These are phyloP conservation scores for Metschnikowia cubensis DNA, from an alignment of 805 yeast species.

Conservation along the genomic window DNA sequence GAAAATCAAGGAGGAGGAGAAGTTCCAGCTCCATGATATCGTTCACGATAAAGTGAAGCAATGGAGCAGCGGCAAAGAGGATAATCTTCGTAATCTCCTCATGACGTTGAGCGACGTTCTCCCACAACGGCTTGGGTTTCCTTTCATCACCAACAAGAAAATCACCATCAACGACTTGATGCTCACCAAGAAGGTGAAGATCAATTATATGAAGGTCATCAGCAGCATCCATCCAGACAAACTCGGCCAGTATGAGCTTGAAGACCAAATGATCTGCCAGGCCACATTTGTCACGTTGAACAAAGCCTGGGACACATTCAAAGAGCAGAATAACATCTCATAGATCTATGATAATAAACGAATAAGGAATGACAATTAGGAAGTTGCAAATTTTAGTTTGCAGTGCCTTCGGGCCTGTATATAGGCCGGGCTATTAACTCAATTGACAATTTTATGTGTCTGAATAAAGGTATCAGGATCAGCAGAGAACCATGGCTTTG, in stretches of 20 bases:
- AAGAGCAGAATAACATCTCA: constrained; percentile 18
- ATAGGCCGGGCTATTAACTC: no score
- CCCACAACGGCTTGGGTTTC: constrained; percentile 35
- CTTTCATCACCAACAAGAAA: constrained; percentile 38
- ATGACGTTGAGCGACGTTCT: constrained; percentile 64
- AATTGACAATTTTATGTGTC: no score
- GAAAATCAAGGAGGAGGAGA: constrained; percentile 20
- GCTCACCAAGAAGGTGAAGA: constrained; percentile 83
- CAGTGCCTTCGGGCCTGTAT: no score
- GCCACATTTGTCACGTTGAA: constrained; percentile 79
- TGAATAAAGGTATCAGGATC: no score
- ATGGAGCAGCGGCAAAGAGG: constrained; percentile 78
- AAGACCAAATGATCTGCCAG: constrained; percentile 80
- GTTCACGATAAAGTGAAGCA: constrained; percentile 49
- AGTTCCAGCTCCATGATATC: constrained; percentile 57
- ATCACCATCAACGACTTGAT: constrained; percentile 67
- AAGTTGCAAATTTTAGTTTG: no score
- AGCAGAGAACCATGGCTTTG: no score
- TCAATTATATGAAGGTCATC: constrained; percentile 77
- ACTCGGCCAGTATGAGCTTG: constrained; percentile 55
- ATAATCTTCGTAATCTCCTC: constrained; percentile 73
- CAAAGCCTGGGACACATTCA: constrained; percentile 70
- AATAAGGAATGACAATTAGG: no score
- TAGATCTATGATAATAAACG: not conserved
- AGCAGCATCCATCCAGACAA: constrained; percentile 84